These are phyloP conservation scores for Berkeleyomyces basicola DNA, from an alignment of 2,329 filamentous ascomycete genomes.

Conservation along the genomic window DNA sequence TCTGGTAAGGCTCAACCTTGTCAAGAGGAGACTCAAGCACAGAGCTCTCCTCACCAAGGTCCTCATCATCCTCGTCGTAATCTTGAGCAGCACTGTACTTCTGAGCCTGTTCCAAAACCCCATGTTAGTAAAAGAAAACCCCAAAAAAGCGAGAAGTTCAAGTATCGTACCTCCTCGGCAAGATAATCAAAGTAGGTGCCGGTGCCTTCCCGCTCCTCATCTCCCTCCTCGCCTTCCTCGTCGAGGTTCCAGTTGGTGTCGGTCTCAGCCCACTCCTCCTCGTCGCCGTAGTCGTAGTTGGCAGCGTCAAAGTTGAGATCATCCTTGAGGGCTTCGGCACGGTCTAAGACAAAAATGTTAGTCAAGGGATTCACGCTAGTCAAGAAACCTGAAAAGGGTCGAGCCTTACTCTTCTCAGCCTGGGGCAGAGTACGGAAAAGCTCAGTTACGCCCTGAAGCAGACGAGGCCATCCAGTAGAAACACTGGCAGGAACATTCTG, in stretches of 20 bases:
- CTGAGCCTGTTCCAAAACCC: constrained; percentile 40
- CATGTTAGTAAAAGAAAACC: constrained; percentile 16
- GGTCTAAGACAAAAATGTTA: constrained; percentile 35
- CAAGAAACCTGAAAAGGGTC: not conserved
- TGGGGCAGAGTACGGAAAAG: constrained; percentile 83
- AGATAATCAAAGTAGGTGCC: constrained; percentile 91
- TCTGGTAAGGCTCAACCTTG: constrained; percentile 81
- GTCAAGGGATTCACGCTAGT: not conserved
- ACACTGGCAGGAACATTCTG: constrained; percentile 83
- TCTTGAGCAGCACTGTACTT: constrained; percentile 57
- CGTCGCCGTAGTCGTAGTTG: constrained; percentile 47
- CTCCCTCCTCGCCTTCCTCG: constrained; percentile 50
- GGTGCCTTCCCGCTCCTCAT: constrained; percentile 72
- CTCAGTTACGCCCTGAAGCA: constrained; percentile 73
- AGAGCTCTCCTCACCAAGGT: constrained; percentile 82
- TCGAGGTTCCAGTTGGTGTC: constrained; percentile 68
- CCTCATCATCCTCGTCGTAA: constrained; percentile 48
- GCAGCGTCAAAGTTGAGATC: constrained; percentile 56
- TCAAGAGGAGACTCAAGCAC: constrained; percentile 88
- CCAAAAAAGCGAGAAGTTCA: not conserved
- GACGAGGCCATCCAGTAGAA: constrained; percentile 82
- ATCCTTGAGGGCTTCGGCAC: constrained; percentile 81
- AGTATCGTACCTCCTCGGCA: constrained; percentile 57
- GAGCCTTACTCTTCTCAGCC: constrained; percentile 60
- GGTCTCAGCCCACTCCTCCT: constrained; percentile 71